Base-by-base conservation (phyloP, 164 flowering plant genomes). In the Vitis cinerea region DNA sequence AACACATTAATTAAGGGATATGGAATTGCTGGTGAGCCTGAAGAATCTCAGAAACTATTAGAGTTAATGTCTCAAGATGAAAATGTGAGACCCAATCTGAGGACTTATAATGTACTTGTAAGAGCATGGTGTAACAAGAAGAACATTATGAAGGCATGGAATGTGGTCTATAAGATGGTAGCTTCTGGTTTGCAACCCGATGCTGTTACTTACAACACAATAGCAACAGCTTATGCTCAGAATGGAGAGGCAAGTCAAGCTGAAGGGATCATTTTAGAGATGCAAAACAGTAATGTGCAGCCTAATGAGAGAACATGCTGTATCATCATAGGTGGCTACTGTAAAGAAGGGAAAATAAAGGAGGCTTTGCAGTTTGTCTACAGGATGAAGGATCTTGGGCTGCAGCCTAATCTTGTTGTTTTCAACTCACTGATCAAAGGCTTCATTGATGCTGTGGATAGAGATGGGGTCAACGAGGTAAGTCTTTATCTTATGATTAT, bases 261-360 rank as follows among this genome's bases (percentile, higher is more conserved):
- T 14, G 96, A 93, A 65, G 82, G 77, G 8, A 70, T 93, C 83
- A 79, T 90, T 55, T 58, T 71, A 16, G 89, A 90, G 75, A 90
- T 89, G 96, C 83, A 71, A 68, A 82, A 75, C 64, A 80, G 78
- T 58, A 80, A 77, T 54, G 77, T 88, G 44, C 71, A 19, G 50
- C 98, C 98, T 4, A 93, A 88, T 82, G 94, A 83, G 69, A 82
- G 94, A 12, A 93, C 97, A 19, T 89, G 90, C 70, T 88, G 93
- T n/a, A 93, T 88, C 69, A 85, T 93, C 10, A 73, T 90, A 12
- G 74, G 75, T 68, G 96, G 98, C 65, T 83, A 79, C 61, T 83
- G 86, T 76, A 71, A 79, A 73, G 84, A 83, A 75, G 78, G 83
- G 10, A 79, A 81, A 16, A 75, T 79, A 81, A 52, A 10, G 15